Conservation (phyloP, 495 filamentous ascomycete species). For the Parachaetomium inaequale region DNA sequence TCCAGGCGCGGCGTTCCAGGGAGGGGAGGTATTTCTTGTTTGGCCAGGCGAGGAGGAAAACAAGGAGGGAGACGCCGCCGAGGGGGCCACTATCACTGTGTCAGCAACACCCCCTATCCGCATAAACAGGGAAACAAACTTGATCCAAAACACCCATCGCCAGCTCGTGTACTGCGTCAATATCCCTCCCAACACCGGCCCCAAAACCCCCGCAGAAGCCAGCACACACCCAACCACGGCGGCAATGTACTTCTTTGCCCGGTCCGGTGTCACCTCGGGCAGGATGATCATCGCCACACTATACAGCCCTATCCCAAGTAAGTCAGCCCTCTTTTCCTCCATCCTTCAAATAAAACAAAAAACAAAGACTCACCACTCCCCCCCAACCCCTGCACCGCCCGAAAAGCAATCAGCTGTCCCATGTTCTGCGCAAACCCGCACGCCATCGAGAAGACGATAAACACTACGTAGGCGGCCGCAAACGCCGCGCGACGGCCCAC, state of each 20-base stretch:
- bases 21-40: constrained; percentile 32
- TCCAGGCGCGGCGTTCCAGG: constrained; percentile 37
- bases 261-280: constrained; percentile 47
- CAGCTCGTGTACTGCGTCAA: constrained; percentile 58
- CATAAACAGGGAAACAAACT: constrained; percentile 31
- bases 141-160: constrained; percentile 71
- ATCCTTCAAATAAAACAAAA: neutral
- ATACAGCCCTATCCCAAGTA: constrained; percentile 27
- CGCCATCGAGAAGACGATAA: constrained; percentile 52
- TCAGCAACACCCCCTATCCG: constrained; percentile 14
- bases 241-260: constrained; percentile 36
- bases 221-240: constrained; percentile 31
- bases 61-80: constrained; percentile 45
- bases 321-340: neutral
- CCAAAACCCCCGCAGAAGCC: constrained; percentile 41
- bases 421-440: constrained; percentile 48
- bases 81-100: constrained; percentile 41
- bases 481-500: constrained; percentile 50
- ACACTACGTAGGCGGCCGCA: constrained; percentile 46
- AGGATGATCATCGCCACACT: constrained; percentile 53
- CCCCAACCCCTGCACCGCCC: constrained; percentile 45
- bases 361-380: constrained; percentile 36
- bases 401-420: constrained; percentile 44
- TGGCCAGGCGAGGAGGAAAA: constrained; percentile 50
- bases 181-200: constrained; percentile 61